These are phyloP conservation scores for Penicillium paxilli DNA, from an alignment of 495 filamentous ascomycete species.

Conservation along the genomic window DNA sequence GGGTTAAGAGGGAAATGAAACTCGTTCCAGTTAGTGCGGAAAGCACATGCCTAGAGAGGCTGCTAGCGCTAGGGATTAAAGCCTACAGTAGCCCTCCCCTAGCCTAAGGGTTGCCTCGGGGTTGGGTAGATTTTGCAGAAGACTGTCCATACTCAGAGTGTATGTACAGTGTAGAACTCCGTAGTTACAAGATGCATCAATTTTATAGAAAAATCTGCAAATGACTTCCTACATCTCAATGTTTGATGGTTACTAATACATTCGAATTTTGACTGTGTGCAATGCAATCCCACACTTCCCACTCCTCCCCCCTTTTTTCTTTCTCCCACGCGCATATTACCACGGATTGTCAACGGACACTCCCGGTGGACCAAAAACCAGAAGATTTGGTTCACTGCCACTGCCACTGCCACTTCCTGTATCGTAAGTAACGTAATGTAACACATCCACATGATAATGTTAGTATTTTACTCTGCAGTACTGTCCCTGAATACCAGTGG, in stretches of 20 bases:
- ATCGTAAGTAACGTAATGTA: not conserved
- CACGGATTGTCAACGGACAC: slow-evolving; percentile 15
- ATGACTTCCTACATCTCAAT: not conserved
- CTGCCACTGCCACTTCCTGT: not conserved
- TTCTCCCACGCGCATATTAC: not conserved
- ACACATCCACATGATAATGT: not conserved
- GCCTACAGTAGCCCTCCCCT: not conserved
- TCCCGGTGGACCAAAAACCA: slow-evolving; percentile 11
- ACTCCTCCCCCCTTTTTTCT: not conserved
- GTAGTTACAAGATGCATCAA: not conserved
- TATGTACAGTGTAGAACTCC: not conserved
- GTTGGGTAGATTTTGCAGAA: no score
- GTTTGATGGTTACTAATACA: not conserved
- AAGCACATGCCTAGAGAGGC: slow-evolving; percentile 12
- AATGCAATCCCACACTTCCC: no score
- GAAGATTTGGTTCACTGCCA: no score
- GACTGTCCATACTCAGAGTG: no score
- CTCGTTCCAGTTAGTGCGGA: slow-evolving; percentile 8
- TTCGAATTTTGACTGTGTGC: not conserved
- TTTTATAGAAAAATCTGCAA: no score
- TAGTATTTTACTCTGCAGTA: no score
- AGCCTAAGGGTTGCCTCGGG: not conserved
- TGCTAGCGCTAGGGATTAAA: slow-evolving; percentile 5
- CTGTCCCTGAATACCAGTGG: no score
- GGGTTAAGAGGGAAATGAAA: slow-evolving; percentile 9